These are phyloP conservation scores for Akanthomyces lecanii DNA, from an alignment of 2,329 filamentous ascomycete genomes.

Conservation along the genomic window DNA sequence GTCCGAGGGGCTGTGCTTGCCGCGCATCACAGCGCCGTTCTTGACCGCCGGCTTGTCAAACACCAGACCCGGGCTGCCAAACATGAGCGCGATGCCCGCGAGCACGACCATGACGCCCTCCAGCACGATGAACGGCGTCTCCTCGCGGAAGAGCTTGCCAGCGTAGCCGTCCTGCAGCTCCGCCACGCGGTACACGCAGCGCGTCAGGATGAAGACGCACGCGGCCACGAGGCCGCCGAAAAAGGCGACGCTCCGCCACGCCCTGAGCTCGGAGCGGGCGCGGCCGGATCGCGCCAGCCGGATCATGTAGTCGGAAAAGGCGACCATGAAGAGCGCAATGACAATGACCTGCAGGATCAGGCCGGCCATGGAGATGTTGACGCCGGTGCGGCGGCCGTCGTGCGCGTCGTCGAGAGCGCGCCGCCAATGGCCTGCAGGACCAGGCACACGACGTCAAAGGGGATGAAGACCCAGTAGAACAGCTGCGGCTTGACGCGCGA, in stretches of 20 bases:
- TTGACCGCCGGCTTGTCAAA: conserved; percentile 24
- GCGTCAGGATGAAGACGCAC: conserved; percentile 56
- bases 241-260: conserved; percentile 40
- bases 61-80: conserved; percentile 40
- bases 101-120: conserved; percentile 30
- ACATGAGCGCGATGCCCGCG: conserved; percentile 34
- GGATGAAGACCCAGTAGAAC: conserved; percentile 48
- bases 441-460: conserved; percentile 54
- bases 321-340: conserved; percentile 46
- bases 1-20: conserved; percentile 17
- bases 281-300: conserved; percentile 35
- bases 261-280: conserved; percentile 21
- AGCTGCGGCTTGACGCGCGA: conserved; percentile 41
- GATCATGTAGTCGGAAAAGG: conserved; percentile 48
- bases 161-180: conserved; percentile 62
- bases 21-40: conserved; percentile 1
- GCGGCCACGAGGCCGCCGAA: conserved; percentile 49
- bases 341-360: conserved; percentile 56
- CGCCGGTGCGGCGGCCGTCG: conserved; percentile 36
- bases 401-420: conserved; percentile 41
- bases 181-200: conserved; percentile 61
- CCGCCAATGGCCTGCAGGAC: conserved; percentile 55
- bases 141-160: conserved; percentile 30
- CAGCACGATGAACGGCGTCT: conserved; percentile 11
- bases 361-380: conserved; percentile 44